These are phyloP conservation scores for Mycena alexandri DNA, from an alignment of 768 basidiomycete species.

Conservation along the genomic window DNA sequence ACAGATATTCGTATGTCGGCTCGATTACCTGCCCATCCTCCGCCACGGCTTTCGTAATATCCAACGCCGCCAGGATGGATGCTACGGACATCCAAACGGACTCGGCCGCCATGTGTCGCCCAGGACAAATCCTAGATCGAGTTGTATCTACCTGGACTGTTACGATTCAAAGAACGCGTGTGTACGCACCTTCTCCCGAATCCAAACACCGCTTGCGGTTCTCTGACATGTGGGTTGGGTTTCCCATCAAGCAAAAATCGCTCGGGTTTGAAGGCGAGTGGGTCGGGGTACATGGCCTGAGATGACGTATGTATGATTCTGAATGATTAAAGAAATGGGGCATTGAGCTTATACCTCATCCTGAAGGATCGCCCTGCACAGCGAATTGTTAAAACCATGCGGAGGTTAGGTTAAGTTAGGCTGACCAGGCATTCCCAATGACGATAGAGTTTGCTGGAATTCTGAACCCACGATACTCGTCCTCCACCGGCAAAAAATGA, in stretches of 20 bases:
- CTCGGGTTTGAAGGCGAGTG: slow-evolving; percentile 52
- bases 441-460: slow-evolving; percentile 49
- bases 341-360: slow-evolving; percentile 18
- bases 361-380: slow-evolving; percentile 32
- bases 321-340: background rate
- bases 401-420: background rate
- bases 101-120: slow-evolving; percentile 40
- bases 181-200: slow-evolving; percentile 41
- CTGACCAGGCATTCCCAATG: slow-evolving; percentile 44
- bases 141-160: too few relatives aligned
- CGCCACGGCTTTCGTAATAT: slow-evolving; percentile 43
- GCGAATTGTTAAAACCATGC: background rate
- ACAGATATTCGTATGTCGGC: slow-evolving; percentile 26
- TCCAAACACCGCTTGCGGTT: slow-evolving; percentile 38
- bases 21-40: slow-evolving; percentile 38
- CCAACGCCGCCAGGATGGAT: slow-evolving; percentile 42
- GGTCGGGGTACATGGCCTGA: slow-evolving; percentile 48
- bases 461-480: slow-evolving; percentile 50
- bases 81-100: slow-evolving; percentile 44
- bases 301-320: too few relatives aligned
- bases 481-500: slow-evolving; percentile 45
- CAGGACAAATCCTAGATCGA: slow-evolving; percentile 34
- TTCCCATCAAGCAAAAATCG: slow-evolving; percentile 48
- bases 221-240: slow-evolving; percentile 33
- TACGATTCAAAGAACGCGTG: background rate